Base-by-base conservation (phyloP, 2,329 filamentous ascomycete species). In the Colletotrichum echinochloae region DNA sequence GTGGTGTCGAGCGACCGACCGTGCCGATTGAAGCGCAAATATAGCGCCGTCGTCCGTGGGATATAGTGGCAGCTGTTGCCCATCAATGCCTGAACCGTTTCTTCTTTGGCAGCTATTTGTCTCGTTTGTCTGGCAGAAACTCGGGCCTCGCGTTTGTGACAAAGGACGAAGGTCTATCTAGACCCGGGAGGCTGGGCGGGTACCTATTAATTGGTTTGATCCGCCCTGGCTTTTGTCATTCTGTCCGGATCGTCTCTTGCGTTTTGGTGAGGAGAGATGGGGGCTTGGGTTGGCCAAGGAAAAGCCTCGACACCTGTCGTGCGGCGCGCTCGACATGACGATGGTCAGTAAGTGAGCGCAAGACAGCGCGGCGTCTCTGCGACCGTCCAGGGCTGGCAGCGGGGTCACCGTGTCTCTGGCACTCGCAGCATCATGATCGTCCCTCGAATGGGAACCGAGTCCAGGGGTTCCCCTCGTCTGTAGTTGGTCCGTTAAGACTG, bases 381-480 rank as follows among this genome's bases (percentile, higher is more conserved):
- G 41, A 61, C 52, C 57, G 44, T 28, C 59, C 59, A 37, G 28
- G 35, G 56, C 63, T 67, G 57, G 57, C 46, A 35, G 54, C 46
- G 60, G 57, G 51, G 64, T n/a, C n/a, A n/a, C n/a, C n/a, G n/a
- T n/a, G n/a, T 57, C 67, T 67, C 49, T 60, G 59, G 33, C 35
- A 49, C 52, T 70, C 35, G 48, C 52, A 60, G 64, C 64, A 54
- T 70, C 67, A 57, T 62, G 57, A 70, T 62, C 67, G 59, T 11
- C 57, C 57, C 41, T 65, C 52, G 51, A 70, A 63, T 54, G 41
- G 67, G 59, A 67, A 57, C n/a, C 39, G 64, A 51, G 20, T 52
- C 52, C 67, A 67, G 64, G 64, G 64, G 59, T 70, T 67, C 67
- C 67, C 67, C 67, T 70, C 67, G 63, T 63, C 64, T 62, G 57